These are phyloP conservation scores for Quercus agrifolia DNA, from an alignment of 306 rosid species.

Conservation along the genomic window DNA sequence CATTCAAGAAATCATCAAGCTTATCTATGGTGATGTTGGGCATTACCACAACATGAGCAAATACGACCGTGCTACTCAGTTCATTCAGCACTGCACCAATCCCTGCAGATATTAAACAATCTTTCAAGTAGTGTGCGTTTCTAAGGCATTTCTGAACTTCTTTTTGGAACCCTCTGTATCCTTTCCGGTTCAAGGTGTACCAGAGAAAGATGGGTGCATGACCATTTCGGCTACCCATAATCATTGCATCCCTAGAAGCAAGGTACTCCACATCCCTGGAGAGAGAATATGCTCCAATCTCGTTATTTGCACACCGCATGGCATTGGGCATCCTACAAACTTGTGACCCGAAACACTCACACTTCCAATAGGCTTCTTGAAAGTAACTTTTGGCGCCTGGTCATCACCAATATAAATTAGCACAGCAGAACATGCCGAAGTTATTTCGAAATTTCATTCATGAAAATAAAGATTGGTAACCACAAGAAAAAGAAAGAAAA, in stretches of 20 bases:
- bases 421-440: no score
- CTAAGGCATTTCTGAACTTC: constrained; percentile 64
- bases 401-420: not conserved
- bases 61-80: constrained; percentile 54
- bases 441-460: no score
- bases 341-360: constrained; percentile 58
- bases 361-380: constrained; percentile 51
- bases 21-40: constrained; percentile 50
- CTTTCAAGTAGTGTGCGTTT: constrained; percentile 57
- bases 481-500: no score
- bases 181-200: constrained; percentile 58
- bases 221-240: constrained; percentile 71
- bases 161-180: constrained; percentile 53
- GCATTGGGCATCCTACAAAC: constrained; percentile 63
- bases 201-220: constrained; percentile 72
- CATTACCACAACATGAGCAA: constrained; percentile 67
- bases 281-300: constrained; percentile 45
- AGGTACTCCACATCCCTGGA: constrained; percentile 60
- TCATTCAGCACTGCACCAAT: constrained; percentile 63
- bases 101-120: constrained; percentile 30
- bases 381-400: constrained; percentile 57
- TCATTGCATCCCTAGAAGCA: constrained; percentile 69
- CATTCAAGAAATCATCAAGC: constrained; percentile 46
- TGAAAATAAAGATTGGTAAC: no score
- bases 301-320: constrained; percentile 58